A percentile compares a stretch with the other conserved stretches of the same genome.
phyloP scores from a whole-genome alignment of 257 asterid species.

The Scutellaria galericulata region DNA sequence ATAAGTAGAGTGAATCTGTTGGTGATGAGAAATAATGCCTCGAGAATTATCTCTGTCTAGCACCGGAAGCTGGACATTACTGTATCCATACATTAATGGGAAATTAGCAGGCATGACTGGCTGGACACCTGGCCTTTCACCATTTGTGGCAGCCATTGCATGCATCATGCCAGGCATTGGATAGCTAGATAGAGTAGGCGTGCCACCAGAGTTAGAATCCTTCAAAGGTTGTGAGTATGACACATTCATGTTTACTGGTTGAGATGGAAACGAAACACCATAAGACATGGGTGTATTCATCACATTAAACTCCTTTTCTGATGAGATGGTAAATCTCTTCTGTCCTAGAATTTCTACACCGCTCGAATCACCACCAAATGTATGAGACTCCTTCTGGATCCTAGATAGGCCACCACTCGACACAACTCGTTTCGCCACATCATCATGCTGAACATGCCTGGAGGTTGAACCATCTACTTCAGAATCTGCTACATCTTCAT shows the following conservation, averaged over 20 bases:
- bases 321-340: constrained; percentile 63
- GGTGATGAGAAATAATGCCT: constrained; percentile 59
- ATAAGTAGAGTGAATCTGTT: constrained; percentile 55
- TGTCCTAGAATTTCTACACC: constrained; percentile 67
- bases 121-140: constrained; percentile 60
- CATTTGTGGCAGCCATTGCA: constrained; percentile 52
- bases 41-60: constrained; percentile 75
- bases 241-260: constrained; percentile 56
- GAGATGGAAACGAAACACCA: constrained; percentile 56
- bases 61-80: constrained; percentile 76
- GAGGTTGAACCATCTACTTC: constrained; percentile 85
- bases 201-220: constrained; percentile 53
- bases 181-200: constrained; percentile 49
- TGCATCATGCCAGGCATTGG: constrained; percentile 67
- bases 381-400: constrained; percentile 58
- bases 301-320: constrained; percentile 73
- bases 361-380: constrained; percentile 52
- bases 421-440: constrained; percentile 45
- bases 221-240: constrained; percentile 61
- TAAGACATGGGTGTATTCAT: constrained; percentile 51
- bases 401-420: constrained; percentile 50
- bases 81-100: constrained; percentile 80
- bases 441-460: constrained; percentile 64
- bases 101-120: constrained; percentile 59
- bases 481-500: constrained; percentile 97